phyloP scores from a whole-genome alignment of 495 filamentous ascomycete species.

The Sabuloglossum arenarium region DNA sequence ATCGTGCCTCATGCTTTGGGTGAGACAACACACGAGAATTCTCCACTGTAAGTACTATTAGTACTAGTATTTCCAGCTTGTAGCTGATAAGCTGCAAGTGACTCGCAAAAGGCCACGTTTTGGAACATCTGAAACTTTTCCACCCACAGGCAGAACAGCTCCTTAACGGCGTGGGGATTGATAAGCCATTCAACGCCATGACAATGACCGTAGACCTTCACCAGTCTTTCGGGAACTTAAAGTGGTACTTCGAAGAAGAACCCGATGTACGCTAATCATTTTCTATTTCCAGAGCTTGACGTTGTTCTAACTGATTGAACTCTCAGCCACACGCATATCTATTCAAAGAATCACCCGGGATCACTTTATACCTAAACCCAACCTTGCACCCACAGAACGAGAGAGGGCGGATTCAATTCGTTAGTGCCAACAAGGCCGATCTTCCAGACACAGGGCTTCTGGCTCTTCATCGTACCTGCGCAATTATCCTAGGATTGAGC shows the following conservation, averaged over 20 bases:
- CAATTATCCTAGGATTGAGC: constrained; percentile 17
- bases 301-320: no score
- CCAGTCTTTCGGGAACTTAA: neutral
- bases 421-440: neutral
- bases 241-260: neutral
- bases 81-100: neutral
- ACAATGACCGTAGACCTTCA: neutral
- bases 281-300: no score
- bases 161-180: neutral
- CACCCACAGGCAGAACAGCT: neutral
- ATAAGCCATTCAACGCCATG: neutral
- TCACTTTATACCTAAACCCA: no score
- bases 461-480: constrained; percentile 16
- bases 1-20: neutral
- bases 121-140: neutral
- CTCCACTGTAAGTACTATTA: neutral
- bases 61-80: neutral
- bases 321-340: no score
- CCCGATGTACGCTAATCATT: neutral
- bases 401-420: constrained; percentile 6
- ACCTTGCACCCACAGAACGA: no score
- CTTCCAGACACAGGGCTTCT: constrained; percentile 15
- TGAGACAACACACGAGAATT: neutral
- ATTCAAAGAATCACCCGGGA: no score
- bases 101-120: neutral